Evolutionary conservation across 164 flowering plant species (phyloP).

Genomic region (Aristolochia fimbriata): DNA sequence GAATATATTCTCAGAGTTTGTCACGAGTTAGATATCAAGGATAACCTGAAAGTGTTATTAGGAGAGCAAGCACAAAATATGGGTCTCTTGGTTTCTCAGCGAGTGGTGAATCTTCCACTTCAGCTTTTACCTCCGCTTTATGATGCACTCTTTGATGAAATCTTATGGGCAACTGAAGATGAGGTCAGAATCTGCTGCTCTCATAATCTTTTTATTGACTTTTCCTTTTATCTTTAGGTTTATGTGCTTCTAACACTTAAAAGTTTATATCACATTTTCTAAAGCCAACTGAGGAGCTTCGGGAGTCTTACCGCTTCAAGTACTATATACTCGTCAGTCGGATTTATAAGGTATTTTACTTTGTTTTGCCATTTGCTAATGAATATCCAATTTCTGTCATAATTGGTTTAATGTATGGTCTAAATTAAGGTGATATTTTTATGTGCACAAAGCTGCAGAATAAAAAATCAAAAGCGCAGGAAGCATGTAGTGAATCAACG

Average conservation of each 20-base stretch:
- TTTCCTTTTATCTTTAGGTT: conserved; percentile 34
- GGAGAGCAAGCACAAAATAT: conserved; percentile 45
- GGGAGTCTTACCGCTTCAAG: conserved; percentile 57
- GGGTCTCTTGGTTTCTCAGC: conserved; percentile 80
- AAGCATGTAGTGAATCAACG: conserved; percentile 33
- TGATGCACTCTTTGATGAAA: conserved; percentile 85
- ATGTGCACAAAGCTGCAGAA: conserved; percentile 20
- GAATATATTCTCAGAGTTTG: conserved; percentile 52
- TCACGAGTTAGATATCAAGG: conserved; percentile 18
- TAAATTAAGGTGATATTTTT: conserved; percentile 11
- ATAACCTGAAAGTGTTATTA: conserved; percentile 32
- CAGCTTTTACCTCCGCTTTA: conserved; percentile 80
- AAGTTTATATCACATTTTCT: neutral
- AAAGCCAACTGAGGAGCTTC: conserved; percentile 75
- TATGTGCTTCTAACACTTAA: neutral
- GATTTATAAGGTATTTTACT: neutral
- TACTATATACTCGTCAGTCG: conserved; percentile 23
- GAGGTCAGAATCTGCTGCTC: conserved; percentile 15
- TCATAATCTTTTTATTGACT: neutral
- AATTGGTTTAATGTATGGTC: conserved; percentile 46
- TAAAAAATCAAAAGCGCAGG: conserved; percentile 21
- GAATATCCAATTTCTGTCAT: conserved; percentile 4
- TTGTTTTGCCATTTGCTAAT: neutral
- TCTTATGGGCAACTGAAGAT: conserved; percentile 88
- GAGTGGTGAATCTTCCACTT: conserved; percentile 78